Base-by-base conservation (phyloP, 2,329 filamentous ascomycete genomes). In the Xylariaceae sp. region DNA sequence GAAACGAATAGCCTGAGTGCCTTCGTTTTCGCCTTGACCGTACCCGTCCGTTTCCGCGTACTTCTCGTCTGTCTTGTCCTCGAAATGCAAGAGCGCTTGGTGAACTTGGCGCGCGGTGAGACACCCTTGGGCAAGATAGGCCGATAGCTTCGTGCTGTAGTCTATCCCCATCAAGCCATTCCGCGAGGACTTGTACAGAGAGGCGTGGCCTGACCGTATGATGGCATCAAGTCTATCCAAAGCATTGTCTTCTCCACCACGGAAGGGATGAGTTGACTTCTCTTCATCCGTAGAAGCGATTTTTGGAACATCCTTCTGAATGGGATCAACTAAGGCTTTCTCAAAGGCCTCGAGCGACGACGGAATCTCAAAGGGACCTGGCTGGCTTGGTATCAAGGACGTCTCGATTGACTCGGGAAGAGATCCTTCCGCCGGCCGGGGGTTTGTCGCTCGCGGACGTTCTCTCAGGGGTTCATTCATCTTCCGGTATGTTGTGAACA, bases 401-500 rank as follows among this genome's bases (percentile, higher is more conserved):
- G 55, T 41, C 1, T 76, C 71, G 1, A 86, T 83, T 1, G 85
- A 70, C 0, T 80, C 73, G 1, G 85, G 86, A 3, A 94, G 70
- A 1, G 72, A 69, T 1, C 67, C 67, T 27, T 74, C 72, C 1
- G 69, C 64, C 0, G 85, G 85, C 1, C 71, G 72, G 0, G 84
- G 76, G 1, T 88, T 67, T 0, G 76, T 67, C 1, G 74, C 67
- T 41, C 87, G 79, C 3, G 88, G 87, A 9, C 80, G 80, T 40
- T 82, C 74, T 42, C 85, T 79, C 2, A 91, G 73, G 0, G 87
- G 87, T 60, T 91, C 88, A 51, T 89, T 79, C 2, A 77, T 80
- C 69, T 90, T 91, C 6, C 87, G 80, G 62, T 87, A 92, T 0
- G 79, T 79, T 0, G 88, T 91, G 66, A 90, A 92, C 1, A 91